These are phyloP conservation scores for Fusarium lateritium DNA, from an alignment of 2,329 filamentous ascomycete species.

Conservation along the genomic window DNA sequence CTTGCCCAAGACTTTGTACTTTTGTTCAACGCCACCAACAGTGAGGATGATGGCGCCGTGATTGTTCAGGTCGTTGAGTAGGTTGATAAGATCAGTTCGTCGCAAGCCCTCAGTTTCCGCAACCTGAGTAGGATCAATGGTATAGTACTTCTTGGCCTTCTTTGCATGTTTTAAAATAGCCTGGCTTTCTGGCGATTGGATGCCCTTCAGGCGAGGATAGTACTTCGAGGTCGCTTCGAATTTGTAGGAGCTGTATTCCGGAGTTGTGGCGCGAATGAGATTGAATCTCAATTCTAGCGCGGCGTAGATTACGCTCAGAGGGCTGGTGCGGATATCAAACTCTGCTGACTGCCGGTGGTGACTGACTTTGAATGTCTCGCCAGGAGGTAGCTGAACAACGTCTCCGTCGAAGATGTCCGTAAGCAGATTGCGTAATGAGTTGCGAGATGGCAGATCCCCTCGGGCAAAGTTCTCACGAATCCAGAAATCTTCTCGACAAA, in stretches of 20 bases:
- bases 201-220: slow-evolving; percentile 49
- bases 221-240: slow-evolving; percentile 60
- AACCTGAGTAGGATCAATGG: slow-evolving; percentile 64
- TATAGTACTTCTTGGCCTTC: slow-evolving; percentile 59
- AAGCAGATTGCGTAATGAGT: slow-evolving; percentile 64
- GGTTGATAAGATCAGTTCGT: slow-evolving; percentile 65
- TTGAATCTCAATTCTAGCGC: slow-evolving; percentile 72
- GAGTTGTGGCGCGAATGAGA: slow-evolving; percentile 69
- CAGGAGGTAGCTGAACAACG: slow-evolving; percentile 24
- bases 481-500: slow-evolving; percentile 71
- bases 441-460: slow-evolving; percentile 69
- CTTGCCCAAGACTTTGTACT: slow-evolving; percentile 65
- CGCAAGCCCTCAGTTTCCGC: slow-evolving; percentile 52
- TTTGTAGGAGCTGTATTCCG: slow-evolving; percentile 69
- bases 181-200: slow-evolving; percentile 59
- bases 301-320: slow-evolving; percentile 69
- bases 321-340: slow-evolving; percentile 67
- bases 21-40: slow-evolving; percentile 65
- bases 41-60: slow-evolving; percentile 65
- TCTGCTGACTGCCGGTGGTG: slow-evolving; percentile 62
- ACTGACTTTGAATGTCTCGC: slow-evolving; percentile 56
- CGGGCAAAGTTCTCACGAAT: slow-evolving; percentile 72
- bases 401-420: slow-evolving; percentile 64
- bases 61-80: slow-evolving; percentile 69
- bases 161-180: slow-evolving; percentile 60